phyloP scores from a whole-genome alignment of 306 rosid species.

The Pyrus communis region DNA sequence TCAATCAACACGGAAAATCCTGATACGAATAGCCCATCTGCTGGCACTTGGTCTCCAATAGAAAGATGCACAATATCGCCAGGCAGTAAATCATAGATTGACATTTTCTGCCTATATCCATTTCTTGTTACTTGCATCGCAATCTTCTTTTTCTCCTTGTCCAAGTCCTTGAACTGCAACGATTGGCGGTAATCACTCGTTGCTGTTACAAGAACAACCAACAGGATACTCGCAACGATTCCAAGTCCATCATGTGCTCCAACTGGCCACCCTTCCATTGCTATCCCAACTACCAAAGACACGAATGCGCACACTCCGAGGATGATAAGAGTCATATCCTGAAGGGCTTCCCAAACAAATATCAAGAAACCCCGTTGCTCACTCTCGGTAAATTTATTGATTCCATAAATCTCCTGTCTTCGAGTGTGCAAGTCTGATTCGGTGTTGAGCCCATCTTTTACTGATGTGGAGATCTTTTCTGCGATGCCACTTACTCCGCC shows the following conservation, averaged over 20 bases:
- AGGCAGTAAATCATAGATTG: conserved; percentile 85
- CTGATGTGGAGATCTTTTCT: conserved; percentile 58
- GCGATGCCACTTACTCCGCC: conserved; percentile 70
- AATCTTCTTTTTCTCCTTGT: conserved; percentile 93
- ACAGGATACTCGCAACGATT: conserved; percentile 82
- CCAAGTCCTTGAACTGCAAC: conserved; percentile 85
- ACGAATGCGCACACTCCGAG: conserved; percentile 84
- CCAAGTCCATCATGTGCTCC: conserved; percentile 98
- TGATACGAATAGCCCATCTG: conserved; percentile 80
- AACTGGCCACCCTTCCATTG: conserved; percentile 87
- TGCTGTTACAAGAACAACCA: conserved; percentile 94
- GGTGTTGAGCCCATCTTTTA: conserved; percentile 39
- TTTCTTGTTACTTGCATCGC: conserved; percentile 83
- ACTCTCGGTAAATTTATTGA: conserved; percentile 75
- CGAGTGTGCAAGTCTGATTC: conserved; percentile 30
- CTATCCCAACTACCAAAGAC: conserved; percentile 75
- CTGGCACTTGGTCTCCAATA: conserved; percentile 92
- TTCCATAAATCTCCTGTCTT: conserved; percentile 61
- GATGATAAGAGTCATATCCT: conserved; percentile 95
- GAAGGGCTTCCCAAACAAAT: conserved; percentile 97
- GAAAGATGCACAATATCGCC: conserved; percentile 89
- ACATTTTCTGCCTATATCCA: conserved; percentile 85
- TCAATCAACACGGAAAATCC: conserved; percentile 83
- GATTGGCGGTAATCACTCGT: conserved; percentile 92
- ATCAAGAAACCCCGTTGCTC: conserved; percentile 59